Conservation (phyloP, 257 asterid species). For the Ligustrum vulgare region DNA sequence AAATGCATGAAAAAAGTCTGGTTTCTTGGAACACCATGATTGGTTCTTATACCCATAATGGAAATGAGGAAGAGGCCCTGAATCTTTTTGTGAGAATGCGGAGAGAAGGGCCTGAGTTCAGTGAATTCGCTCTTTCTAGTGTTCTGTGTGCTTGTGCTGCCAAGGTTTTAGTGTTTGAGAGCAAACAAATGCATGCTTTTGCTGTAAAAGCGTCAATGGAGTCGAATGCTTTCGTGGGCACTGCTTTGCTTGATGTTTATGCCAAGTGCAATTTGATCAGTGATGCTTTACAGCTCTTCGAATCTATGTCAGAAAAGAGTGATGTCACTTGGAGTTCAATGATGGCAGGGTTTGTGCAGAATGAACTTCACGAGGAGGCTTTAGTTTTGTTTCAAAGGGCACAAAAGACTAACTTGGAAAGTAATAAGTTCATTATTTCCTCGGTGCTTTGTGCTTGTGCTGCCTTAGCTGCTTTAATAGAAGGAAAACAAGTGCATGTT, state of each 20-base stretch:
- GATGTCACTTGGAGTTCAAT: conserved; percentile 92
- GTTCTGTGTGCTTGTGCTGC: conserved; percentile 82
- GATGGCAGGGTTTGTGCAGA: conserved; percentile 80
- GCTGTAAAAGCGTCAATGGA: conserved; percentile 55
- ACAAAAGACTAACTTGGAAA: conserved; percentile 36
- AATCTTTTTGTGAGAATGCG: conserved; percentile 59
- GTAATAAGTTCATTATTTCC: conserved; percentile 56
- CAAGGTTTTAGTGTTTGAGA: conserved; percentile 50
- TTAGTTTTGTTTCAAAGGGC: conserved; percentile 50
- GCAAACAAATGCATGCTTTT: conserved; percentile 77
- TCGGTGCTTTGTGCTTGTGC: conserved; percentile 77
- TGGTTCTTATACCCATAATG: conserved; percentile 55
- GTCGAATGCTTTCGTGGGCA: conserved; percentile 56
- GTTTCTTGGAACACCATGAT: conserved; percentile 91
- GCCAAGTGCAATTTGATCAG: conserved; percentile 55
- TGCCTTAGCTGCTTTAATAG: conserved; percentile 73
- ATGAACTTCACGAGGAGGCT: conserved; percentile 76
- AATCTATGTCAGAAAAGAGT: conserved; percentile 53
- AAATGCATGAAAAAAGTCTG: conserved; percentile 57
- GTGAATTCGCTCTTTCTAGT: conserved; percentile 73
- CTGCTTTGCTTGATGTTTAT: conserved; percentile 87
- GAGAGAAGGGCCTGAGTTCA: conserved; percentile 57
- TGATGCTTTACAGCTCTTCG: conserved; percentile 63
- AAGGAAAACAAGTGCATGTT: conserved; percentile 74
- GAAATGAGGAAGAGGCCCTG: conserved; percentile 51